Percentiles rank a stretch among this genome's conserved stretches.
phyloP scores from a whole-genome alignment of 352 stramenopile genomes.

The Pythium utonaiense region DNA sequence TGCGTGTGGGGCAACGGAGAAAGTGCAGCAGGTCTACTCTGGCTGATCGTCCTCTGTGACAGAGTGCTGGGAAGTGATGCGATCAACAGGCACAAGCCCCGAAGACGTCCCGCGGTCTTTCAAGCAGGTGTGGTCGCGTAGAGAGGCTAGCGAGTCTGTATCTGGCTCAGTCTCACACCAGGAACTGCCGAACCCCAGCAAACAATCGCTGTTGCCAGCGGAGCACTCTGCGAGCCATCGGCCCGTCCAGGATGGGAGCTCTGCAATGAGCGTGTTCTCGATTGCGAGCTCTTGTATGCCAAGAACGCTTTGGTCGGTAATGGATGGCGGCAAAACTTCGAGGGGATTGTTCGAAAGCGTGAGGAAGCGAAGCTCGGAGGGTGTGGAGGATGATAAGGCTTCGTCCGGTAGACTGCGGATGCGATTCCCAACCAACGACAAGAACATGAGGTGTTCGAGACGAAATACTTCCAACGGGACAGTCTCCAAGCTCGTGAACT shows the following conservation, averaged over 20 bases:
- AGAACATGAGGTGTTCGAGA: not conserved
- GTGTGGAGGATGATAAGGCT: not conserved
- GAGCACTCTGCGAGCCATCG: not conserved
- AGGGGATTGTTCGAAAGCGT: slow-evolving; percentile 8
- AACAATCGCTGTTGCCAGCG: not conserved
- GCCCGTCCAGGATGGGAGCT: slow-evolving; percentile 7
- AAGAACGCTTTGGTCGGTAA: not conserved
- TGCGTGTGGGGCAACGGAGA: too few species aligned
- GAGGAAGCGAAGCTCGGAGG: not conserved
- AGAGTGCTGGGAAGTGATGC: not conserved
- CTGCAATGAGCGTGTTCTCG: slow-evolving; percentile 7
- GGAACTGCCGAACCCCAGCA: not conserved
- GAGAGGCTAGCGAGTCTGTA: not conserved
- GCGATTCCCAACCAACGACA: slow-evolving; percentile 11
- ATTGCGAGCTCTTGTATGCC: not conserved
- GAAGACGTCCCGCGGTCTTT: not conserved
- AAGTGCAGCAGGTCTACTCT: too few species aligned
- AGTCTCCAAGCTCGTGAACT: slow-evolving; percentile 1
- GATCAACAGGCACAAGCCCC: not conserved
- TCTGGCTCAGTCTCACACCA: slow-evolving; percentile 10
- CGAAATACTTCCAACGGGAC: slow-evolving; percentile 2
- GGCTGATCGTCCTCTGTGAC: not conserved
- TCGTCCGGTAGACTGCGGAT: slow-evolving; percentile 3
- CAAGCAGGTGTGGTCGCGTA: not conserved
- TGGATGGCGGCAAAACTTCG: not conserved